Evolutionary conservation across 495 filamentous ascomycete genomes (phyloP), one percentile per base, ranked within the genome.

Genomic region (Barbatosphaeria neglecta): DNA sequence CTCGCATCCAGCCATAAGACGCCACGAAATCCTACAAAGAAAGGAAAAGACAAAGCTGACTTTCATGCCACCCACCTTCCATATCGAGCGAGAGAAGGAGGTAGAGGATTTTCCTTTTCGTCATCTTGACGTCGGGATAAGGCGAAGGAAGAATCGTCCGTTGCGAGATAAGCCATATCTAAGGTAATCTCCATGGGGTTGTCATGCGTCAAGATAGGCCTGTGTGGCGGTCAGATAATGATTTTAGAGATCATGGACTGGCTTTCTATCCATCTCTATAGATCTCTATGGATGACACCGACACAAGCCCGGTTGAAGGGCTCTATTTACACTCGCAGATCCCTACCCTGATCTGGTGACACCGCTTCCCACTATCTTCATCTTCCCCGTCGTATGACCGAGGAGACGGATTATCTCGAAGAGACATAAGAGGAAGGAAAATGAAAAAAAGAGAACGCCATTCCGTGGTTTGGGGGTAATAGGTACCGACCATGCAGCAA

Each of bases 401-500:
- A n/a, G 17, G 39, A 15, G 39, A n/a, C n/a, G n/a, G n/a, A n/a
- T n/a, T n/a, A n/a, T n/a, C n/a, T n/a, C n/a, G n/a, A n/a, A n/a
- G n/a, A n/a, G n/a, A n/a, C n/a, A n/a, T n/a, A n/a, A n/a, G n/a
- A n/a, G n/a, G n/a, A n/a, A n/a, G n/a, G n/a, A n/a, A n/a, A n/a
- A n/a, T n/a, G n/a, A n/a, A n/a, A n/a, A 23, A 41, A 41, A 4
- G 13, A 59, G 58, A 56, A 62, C 59, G 62, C 60, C 60, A 54
- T 54, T 55, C 58, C 24, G 44, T 57, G 47, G 56, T 51, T 51
- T 52, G 47, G 52, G 55, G 56, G 59, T 57, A 70, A n/a, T n/a
- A n/a, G n/a, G n/a, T 72, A 69, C 65, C 64, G 69, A 66, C 58
- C 59, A 60, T 64, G 56, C 67, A n/a, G n/a, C n/a, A 69, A 64